Conservation (phyloP, 768 basidiomycete species). For the Daedalea quercina region DNA sequence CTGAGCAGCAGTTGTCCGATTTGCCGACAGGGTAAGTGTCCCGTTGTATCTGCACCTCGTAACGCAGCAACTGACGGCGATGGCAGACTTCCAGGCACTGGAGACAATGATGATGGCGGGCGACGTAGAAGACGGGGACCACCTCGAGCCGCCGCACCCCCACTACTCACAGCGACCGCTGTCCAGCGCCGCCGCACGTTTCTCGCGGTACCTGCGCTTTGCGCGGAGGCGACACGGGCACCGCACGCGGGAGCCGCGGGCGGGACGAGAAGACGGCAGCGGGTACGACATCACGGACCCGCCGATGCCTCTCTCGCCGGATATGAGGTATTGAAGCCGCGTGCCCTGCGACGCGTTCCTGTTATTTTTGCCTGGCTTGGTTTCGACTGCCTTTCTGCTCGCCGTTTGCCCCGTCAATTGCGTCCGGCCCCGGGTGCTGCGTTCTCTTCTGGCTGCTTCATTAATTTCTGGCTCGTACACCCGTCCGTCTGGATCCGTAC, state of each 20-base stretch:
- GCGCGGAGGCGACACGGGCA: constrained; percentile 21
- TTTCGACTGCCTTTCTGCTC: no score
- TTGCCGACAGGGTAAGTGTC: constrained; percentile 73
- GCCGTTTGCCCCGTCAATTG: no score
- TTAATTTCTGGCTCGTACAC: constrained; percentile 84
- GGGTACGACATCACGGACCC: constrained; percentile 22
- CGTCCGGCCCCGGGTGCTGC: neutral
- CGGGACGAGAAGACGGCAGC: constrained; percentile 6
- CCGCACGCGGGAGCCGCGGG: constrained; percentile 4
- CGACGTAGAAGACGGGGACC: constrained; percentile 9
- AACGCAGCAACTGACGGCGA: neutral
- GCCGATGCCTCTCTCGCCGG: constrained; percentile 16
- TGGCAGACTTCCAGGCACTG: constrained; percentile 28
- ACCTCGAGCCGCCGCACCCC: constrained; percentile 16
- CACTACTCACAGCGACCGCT: constrained; percentile 9
- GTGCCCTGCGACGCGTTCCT: neutral
- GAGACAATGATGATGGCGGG: constrained; percentile 25
- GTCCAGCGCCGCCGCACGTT: constrained; percentile 20
- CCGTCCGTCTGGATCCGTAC: constrained; percentile 35
- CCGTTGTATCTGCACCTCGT: neutral
- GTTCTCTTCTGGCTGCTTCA: neutral
- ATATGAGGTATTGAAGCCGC: constrained; percentile 3
- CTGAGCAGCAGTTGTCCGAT: constrained; percentile 88
- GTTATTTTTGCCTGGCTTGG: no score
- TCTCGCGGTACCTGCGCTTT: constrained; percentile 27